phyloP scores from a whole-genome alignment of 2,329 filamentous ascomycete genomes.

The Fonsecaea pedrosoi region DNA sequence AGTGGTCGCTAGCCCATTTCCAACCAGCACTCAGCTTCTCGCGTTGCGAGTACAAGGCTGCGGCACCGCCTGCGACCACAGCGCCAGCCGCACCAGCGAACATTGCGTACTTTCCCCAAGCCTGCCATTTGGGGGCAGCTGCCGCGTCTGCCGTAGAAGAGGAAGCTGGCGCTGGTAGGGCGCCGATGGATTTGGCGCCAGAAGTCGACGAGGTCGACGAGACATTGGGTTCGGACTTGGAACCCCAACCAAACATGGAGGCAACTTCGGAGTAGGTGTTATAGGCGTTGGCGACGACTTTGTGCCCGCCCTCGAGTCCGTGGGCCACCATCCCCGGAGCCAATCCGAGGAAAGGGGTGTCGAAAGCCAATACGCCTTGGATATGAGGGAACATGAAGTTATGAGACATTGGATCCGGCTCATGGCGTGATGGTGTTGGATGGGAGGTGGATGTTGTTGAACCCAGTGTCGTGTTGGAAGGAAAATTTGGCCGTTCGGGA shows the following conservation, averaged over 20 bases:
- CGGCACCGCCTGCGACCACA: conserved; percentile 79
- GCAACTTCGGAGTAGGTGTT: conserved; percentile 70
- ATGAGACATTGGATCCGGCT: conserved; percentile 34
- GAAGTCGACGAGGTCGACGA: conserved; percentile 29
- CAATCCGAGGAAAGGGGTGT: conserved; percentile 78
- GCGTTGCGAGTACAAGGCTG: conserved; percentile 84
- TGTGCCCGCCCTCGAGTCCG: conserved; percentile 82
- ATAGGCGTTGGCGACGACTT: conserved; percentile 73
- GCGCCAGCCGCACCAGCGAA: conserved; percentile 81
- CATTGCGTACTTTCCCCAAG: conserved; percentile 85
- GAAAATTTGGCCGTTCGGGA: conserved; percentile 35
- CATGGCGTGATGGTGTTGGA: conserved; percentile 30
- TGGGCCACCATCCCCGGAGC: conserved; percentile 59
- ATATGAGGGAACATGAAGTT: conserved; percentile 90
- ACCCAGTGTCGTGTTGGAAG: conserved; percentile 37
- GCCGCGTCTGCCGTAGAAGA: conserved; percentile 51
- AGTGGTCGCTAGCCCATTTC: conserved; percentile 84
- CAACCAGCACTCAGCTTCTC: conserved; percentile 78
- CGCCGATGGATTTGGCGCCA: conserved; percentile 28
- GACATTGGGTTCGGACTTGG: conserved; percentile 38
- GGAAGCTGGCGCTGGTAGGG: conserved; percentile 45
- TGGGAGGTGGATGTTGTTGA: conserved; percentile 37
- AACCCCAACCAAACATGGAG: conserved; percentile 65
- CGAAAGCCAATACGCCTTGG: conserved; percentile 87
- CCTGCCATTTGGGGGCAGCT: conserved; percentile 67